Base-by-base conservation (phyloP, 345 rosid species). In the Lepidium sativum region DNA sequence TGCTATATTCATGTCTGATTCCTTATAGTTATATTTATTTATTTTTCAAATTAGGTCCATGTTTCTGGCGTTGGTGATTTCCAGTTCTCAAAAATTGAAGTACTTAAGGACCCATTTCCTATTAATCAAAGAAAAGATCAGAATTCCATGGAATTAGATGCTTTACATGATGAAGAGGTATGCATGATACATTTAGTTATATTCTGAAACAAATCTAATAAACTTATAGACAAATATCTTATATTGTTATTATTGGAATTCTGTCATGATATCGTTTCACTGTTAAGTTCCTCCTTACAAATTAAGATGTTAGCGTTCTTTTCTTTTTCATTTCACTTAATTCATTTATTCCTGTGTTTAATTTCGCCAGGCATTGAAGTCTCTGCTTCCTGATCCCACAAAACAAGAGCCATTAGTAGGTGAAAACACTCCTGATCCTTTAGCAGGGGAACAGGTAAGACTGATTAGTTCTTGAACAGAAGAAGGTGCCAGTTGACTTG, bases 31-130 rank as follows among this genome's bases (percentile, higher is more conserved):
- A 2, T 65, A 27, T 27, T 27, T 27, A 27, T 43, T 25, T 45
- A 25, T 65, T 73, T 21, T 38, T 50, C 42, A 8, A 10, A 21
- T 47, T 78, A 92, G 98, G 88, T 92, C 63, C 97, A 92, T 49
- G 80, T 92, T 60, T 80, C 97, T 70, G 94, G 96, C 58, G 84
- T 80, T 14, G 98, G 97, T 38, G 96, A 92, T 77, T 92, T 87
- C 64, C 98, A 87, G 68, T 72, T 89, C 73, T 63, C 78, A 56
- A 89, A 86, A 78, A 77, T 92, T 77, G 96, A 92, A 71, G 63
- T 84, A 66, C 57, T 92, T 45, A 89, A 82, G 68, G 98, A 92
- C 72, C 96, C 87, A 32, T 71, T 64, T 75, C 97, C 92, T 63
- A 35, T 87, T 67, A 82, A 77, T 65, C 75, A 78, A 29, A 84